Base-by-base conservation (phyloP, 345 rosid genomes). In the Rubroshorea leprosula region DNA sequence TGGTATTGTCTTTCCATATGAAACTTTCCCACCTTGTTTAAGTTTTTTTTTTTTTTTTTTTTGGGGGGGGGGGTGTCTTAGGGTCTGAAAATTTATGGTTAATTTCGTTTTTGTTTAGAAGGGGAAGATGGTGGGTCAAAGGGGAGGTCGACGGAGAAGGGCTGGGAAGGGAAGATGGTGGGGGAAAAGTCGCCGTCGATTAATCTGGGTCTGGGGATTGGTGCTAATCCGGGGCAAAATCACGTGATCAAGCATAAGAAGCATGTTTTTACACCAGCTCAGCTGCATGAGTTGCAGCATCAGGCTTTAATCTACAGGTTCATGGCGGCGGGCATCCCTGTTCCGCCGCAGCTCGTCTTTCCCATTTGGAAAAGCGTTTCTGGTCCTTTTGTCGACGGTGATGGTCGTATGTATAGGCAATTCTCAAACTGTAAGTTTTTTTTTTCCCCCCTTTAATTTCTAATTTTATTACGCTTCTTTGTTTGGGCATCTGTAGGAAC, bases 221-320 rank as follows among this genome's bases (percentile, higher is more conserved):
- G 66, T 23, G 64, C 23, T 1, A 58, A 5, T 6, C 6, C 17
- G 19, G 15, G 4, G 31, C 59, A 14, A 41, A 38, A 44, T 21
- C 46, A 15, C 22, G 44, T 41, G 44, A 47, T 20, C 38, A 23
- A 54, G 57, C 66, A 52, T n/a, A 60, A 54, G 44, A 58, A 61
- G 62, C 31, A 58, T 15, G 68, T 31, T 67, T 65, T 83, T 59
- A 79, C 79, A 29, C 55, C 52, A 44, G 72, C 72, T 10, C 87
- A 86, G 70, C 61, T 76, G 63, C 39, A 62, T 25, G 86, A 86
- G 75, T 78, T 81, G 71, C 74, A 72, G 44, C 68, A 62, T 45
- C 90, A 81, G 66, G 58, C 64, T 62, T 47, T 76, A 59, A 77
- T 81, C 48, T 81, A 63, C 65, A 69, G 72, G 54, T 68, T 77